Base-by-base conservation (phyloP, 2,329 filamentous ascomycete species). In the Apiospora malaysiana region DNA sequence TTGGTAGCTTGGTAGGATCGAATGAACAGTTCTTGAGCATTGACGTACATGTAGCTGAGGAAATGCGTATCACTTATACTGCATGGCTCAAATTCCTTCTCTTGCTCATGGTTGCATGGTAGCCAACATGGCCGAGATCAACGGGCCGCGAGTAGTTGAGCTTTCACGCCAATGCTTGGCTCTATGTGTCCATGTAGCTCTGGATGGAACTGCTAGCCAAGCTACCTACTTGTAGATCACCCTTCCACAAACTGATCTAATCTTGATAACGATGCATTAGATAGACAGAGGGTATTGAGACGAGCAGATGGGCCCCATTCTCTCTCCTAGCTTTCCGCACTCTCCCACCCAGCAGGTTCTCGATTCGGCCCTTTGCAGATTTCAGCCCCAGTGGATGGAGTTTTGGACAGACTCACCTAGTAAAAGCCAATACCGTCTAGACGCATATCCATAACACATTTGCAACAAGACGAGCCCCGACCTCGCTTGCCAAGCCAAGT, bases 401-500 rank as follows among this genome's bases (percentile, higher is more conserved):
- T 32, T 47, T 47, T n/a, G 42, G 42, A 18, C 16, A 16, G 5
- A 12, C 42, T 6, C 45, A n/a, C 21, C 18, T 32, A n/a, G 4
- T 37, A 40, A 32, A 63, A 14, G 32, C 32, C 8, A 40, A 14
- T 46, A 21, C 42, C n/a, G 43, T 10, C 12, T 67, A 67, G 43
- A 67, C 1, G 65, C 40, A 67, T 67, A 46, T 14, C 8, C 1
- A 18, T 6, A 8, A 8, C 43, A 0, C 27, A 32, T 32, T 67
- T 67, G 65, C 42, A 46, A 23, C 40, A 63, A 59, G 12, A 32
- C 18, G 70, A 46, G 49, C 10, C 21, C 65, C 69, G 63, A 70
- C 21, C 8, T 69, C 67, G 51, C 37, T 3, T 69, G 70, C 70
- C 70, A 71, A 71, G 70, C 47, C 21, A 65, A 70, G 63, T 71